Percentiles rank a stretch among this genome's conserved stretches.
Conservation (phyloP, 1,139 yeast genomes). For the Kurtzmaniella natalensis region DNA sequence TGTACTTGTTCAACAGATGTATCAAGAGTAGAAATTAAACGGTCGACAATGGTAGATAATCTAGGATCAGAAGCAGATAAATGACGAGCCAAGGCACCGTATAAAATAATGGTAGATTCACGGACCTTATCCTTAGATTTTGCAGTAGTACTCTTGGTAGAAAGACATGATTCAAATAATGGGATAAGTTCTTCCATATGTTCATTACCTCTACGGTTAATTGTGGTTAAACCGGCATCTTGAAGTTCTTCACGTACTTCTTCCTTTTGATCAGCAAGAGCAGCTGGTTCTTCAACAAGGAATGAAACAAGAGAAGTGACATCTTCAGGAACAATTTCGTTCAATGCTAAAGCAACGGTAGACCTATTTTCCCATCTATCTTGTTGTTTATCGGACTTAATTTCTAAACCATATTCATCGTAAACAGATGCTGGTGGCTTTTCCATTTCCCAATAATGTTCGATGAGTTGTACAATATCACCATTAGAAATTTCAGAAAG, state of each 20-base stretch:
- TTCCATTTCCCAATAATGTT: constrained; percentile 53
- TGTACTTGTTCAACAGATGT: constrained; percentile 91
- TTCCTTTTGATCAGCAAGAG: constrained; percentile 65
- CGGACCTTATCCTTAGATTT: constrained; percentile 56
- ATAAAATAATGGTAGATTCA: constrained; percentile 78
- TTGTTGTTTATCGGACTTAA: constrained; percentile 55
- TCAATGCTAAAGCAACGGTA: constrained; percentile 70
- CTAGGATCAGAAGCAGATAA: constrained; percentile 61
- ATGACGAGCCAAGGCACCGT: constrained; percentile 86
- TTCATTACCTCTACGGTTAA: constrained; percentile 58
- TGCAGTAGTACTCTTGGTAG: constrained; percentile 19
- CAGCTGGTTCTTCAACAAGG: constrained; percentile 54
- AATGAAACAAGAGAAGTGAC: constrained; percentile 31
- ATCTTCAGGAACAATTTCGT: constrained; percentile 52
- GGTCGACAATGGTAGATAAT: constrained; percentile 58
- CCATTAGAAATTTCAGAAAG: constrained; percentile 16
- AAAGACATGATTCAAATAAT: constrained; percentile 63
- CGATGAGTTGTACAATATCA: constrained; percentile 43
- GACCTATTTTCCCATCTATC: constrained; percentile 86
- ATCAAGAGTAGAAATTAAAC: constrained; percentile 69
- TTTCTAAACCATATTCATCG: constrained; percentile 76
- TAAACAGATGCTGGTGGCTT: constrained; percentile 73
- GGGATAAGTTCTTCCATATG: constrained; percentile 71
- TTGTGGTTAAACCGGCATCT: constrained; percentile 79
- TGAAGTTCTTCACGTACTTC: constrained; percentile 79